Evolutionary conservation across 768 basidiomycete species (phyloP).

Genomic region (Austroboletus eburneus): DNA sequence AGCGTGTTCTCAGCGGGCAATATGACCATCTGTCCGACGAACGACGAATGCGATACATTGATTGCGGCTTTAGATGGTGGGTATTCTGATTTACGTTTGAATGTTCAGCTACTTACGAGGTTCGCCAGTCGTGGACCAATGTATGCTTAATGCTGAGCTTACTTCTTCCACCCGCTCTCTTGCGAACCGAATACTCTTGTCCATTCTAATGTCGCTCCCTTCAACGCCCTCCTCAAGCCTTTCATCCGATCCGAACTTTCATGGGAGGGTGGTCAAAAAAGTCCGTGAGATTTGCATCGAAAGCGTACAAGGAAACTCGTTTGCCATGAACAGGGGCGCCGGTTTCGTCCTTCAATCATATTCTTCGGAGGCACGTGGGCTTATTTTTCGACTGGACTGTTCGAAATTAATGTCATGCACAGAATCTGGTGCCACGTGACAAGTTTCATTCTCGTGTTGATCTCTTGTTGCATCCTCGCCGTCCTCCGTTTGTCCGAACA

Average conservation of each 20-base stretch:
- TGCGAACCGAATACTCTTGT: slow-evolving; percentile 52
- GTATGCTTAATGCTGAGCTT: slow-evolving; percentile 50
- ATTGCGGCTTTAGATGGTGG: slow-evolving; percentile 58
- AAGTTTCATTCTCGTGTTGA: slow-evolving; percentile 43
- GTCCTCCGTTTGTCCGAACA: slow-evolving; percentile 69
- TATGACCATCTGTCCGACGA: slow-evolving; percentile 45
- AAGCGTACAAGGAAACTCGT: slow-evolving; percentile 50
- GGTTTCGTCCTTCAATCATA: slow-evolving; percentile 49
- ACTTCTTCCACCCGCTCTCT: slow-evolving; percentile 54
- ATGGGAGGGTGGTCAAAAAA: slow-evolving; percentile 40
- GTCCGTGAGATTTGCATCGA: slow-evolving; percentile 47
- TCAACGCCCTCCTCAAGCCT: slow-evolving; percentile 51
- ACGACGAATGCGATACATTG: slow-evolving; percentile 49
- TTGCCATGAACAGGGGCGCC: slow-evolving; percentile 57
- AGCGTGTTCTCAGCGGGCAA: slow-evolving; percentile 56
- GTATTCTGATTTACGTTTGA: slow-evolving; percentile 8
- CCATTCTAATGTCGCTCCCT: slow-evolving; percentile 53
- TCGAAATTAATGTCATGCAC: slow-evolving; percentile 1
- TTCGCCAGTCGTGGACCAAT: slow-evolving; percentile 43
- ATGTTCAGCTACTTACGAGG: slow-evolving; percentile 3
- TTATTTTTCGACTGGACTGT: neutral
- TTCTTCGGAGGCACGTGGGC: slow-evolving; percentile 29
- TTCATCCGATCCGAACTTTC: slow-evolving; percentile 50
- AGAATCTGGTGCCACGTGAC: slow-evolving; percentile 16
- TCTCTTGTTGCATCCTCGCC: slow-evolving; percentile 70